Conservation (phyloP, 257 asterid species). For the Hygrophila difformis region DNA sequence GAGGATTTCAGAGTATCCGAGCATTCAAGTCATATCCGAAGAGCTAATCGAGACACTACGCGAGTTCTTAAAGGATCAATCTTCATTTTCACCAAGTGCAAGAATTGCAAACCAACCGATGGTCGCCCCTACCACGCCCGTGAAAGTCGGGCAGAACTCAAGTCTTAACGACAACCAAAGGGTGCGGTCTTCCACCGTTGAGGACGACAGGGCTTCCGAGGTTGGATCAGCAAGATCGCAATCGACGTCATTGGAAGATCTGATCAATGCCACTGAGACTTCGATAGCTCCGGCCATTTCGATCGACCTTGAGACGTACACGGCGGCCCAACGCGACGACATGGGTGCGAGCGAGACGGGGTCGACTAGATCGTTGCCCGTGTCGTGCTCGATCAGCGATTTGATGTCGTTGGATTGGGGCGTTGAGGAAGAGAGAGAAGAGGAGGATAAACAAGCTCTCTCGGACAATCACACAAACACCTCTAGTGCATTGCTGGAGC, state of each 20-base stretch:
- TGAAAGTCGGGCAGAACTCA: conserved; percentile 3
- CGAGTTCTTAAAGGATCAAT: conserved; percentile 72
- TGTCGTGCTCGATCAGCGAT: conserved; percentile 40
- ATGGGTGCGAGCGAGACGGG: conserved; percentile 35
- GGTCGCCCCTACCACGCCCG: conserved; percentile 13
- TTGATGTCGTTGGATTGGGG: conserved; percentile 46
- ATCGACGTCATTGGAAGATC: conserved; percentile 56
- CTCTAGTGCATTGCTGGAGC: conserved; percentile 20
- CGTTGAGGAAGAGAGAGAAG: conserved; percentile 20
- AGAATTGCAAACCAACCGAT: conserved; percentile 15
- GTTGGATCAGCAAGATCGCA: conserved; percentile 34
- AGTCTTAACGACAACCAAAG: too few species aligned
- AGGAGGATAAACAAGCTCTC: conserved; percentile 11
- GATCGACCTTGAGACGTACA: conserved; percentile 59
- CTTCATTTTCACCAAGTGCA: conserved; percentile 39
- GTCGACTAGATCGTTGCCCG: conserved; percentile 54
- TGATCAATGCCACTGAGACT: conserved; percentile 51
- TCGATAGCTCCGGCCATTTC: conserved; percentile 50
- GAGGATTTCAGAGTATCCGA: conserved; percentile 58
- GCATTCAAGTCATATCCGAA: conserved; percentile 47
- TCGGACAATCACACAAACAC: conserved; percentile 22
- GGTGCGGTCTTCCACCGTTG: conserved; percentile 29
- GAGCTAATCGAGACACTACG: conserved; percentile 62
- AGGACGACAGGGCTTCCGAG: conserved; percentile 22
- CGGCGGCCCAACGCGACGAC: conserved; percentile 24